Conservation (phyloP, 1,284 basidiomycete species). For the Ustilago trichophora region DNA sequence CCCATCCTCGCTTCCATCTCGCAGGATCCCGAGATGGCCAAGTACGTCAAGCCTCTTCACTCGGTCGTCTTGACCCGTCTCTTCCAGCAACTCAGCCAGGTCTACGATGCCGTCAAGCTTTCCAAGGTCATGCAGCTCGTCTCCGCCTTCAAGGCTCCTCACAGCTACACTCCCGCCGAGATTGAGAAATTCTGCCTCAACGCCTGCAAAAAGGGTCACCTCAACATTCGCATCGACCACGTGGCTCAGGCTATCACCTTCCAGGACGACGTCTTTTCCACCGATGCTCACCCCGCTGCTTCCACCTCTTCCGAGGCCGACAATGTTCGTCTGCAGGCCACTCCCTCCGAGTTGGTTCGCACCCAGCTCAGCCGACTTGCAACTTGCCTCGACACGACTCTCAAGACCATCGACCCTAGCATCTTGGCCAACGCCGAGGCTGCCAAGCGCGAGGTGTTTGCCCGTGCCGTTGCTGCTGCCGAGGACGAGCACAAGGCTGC, state of each 20-base stretch:
- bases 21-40: conserved; percentile 61
- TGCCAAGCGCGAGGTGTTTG: conserved; percentile 56
- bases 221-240: conserved; percentile 90
- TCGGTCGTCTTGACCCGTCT: conserved; percentile 91
- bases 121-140: conserved; percentile 64
- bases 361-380: conserved; percentile 65
- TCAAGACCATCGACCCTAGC: conserved; percentile 59
- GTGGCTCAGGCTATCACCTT: conserved; percentile 86
- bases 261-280: conserved; percentile 73
- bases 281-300: conserved; percentile 59
- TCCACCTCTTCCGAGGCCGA: conserved; percentile 53
- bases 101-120: conserved; percentile 85
- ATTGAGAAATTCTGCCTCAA: conserved; percentile 81
- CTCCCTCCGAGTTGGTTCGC: conserved; percentile 64
- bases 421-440: conserved; percentile 49
- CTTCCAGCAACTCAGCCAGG: conserved; percentile 91
- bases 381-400: conserved; percentile 59
- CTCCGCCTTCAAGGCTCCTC: conserved; percentile 62
- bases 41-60: conserved; percentile 87
- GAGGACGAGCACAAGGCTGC: conserved; percentile 63
- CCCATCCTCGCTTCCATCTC: conserved; percentile 75
- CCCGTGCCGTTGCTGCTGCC: conserved; percentile 58
- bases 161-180: conserved; percentile 63
- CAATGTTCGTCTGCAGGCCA: conserved; percentile 59
- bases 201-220: conserved; percentile 86